These are phyloP conservation scores for Peronosclerospora sorghi DNA, from an alignment of 352 stramenopile genomes.

Conservation along the genomic window DNA sequence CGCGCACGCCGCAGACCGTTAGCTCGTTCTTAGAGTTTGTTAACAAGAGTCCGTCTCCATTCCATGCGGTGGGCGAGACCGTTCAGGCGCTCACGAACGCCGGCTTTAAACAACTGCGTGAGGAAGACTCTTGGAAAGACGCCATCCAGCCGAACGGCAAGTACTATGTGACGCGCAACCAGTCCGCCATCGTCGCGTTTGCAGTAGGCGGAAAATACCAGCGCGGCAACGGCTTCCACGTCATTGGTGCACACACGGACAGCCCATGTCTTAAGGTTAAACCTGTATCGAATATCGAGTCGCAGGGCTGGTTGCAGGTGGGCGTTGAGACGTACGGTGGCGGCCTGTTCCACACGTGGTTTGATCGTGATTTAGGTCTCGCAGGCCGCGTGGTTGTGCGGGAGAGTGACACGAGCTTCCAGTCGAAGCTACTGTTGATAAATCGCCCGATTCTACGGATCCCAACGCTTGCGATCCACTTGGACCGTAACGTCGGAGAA, in stretches of 20 bases:
- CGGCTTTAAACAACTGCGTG: constrained; percentile 87
- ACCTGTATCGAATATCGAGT: constrained; percentile 85
- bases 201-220: constrained; percentile 88
- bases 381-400: constrained; percentile 89
- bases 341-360: constrained; percentile 97
- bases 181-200: constrained; percentile 93
- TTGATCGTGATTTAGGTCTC: constrained; percentile 93
- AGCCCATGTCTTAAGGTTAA: constrained; percentile 94
- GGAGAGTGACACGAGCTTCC: constrained; percentile 56
- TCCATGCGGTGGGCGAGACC: constrained; percentile 88
- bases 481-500: constrained; percentile 84
- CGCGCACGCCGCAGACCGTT: constrained; percentile 54
- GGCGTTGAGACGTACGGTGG: constrained; percentile 80
- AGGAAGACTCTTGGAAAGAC: constrained; percentile 67
- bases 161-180: constrained; percentile 97
- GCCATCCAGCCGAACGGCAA: constrained; percentile 76
- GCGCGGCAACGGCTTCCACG: constrained; percentile 89
- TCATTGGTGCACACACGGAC: constrained; percentile 96
- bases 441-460: constrained; percentile 92
- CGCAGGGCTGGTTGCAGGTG: constrained; percentile 76
- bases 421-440: constrained; percentile 86
- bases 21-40: constrained; percentile 87
- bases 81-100: constrained; percentile 69
- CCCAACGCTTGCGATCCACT: constrained; percentile 95
- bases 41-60: constrained; percentile 89